These are phyloP conservation scores for Lactarius evosmus DNA, from an alignment of 768 basidiomycete genomes.

Conservation along the genomic window DNA sequence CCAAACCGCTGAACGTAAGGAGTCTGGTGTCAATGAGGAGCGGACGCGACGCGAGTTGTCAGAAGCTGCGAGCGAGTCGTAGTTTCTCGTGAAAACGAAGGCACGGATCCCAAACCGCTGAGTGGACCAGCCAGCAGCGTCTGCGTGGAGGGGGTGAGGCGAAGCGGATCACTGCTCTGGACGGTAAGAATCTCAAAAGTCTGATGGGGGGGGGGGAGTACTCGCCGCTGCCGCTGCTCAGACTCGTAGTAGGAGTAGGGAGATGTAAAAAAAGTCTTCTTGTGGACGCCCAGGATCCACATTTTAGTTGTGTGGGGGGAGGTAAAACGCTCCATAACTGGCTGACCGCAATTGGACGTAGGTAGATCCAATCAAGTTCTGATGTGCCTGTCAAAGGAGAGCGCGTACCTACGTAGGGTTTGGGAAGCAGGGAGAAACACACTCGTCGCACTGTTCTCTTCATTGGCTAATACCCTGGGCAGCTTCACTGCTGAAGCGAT, in stretches of 20 bases:
- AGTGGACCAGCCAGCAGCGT: not conserved
- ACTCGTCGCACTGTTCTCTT: not conserved
- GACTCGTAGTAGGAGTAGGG: conserved; percentile 1
- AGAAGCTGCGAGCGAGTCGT: not conserved
- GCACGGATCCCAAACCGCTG: not conserved
- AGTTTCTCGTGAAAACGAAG: conserved; percentile 4
- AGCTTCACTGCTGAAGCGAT: not conserved
- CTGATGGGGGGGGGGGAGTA: not conserved
- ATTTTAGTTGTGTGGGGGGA: conserved; percentile 23
- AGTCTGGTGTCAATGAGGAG: conserved; percentile 14
- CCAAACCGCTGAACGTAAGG: not conserved
- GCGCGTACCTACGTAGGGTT: conserved; percentile 11
- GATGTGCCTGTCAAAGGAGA: not conserved
- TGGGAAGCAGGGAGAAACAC: conserved; percentile 6
- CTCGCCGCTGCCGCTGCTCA: conserved; percentile 19
- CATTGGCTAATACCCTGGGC: not conserved
- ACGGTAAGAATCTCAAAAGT: not conserved
- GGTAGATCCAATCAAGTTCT: not conserved
- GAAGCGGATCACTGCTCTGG: conserved; percentile 3
- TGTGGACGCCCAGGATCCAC: conserved; percentile 1
- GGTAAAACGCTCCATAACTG: conserved; percentile 23
- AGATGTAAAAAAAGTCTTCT: not conserved
- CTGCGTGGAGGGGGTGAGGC: not conserved
- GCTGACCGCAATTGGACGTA: conserved; percentile 12
- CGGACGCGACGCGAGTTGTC: conserved; percentile 5